These are phyloP conservation scores for Wickerhamomyces hampshirensis DNA, from an alignment of 805 yeast genomes.

Conservation along the genomic window DNA sequence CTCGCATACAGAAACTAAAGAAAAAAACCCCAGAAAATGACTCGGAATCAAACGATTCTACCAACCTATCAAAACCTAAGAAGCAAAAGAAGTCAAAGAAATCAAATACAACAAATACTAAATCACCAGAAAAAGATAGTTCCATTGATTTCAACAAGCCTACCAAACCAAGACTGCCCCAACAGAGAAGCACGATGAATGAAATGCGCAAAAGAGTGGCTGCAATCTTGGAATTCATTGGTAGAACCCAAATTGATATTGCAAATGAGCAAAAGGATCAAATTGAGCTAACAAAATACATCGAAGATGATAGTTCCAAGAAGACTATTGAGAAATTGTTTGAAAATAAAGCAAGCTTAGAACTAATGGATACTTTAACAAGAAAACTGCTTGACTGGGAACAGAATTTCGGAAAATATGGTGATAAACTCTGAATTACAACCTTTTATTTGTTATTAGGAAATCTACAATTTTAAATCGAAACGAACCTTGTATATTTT, in stretches of 20 bases:
- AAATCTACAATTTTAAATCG: too few relatives aligned
- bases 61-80: constrained; percentile 4
- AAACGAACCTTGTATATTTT: too few relatives aligned
- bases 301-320: constrained; percentile 36
- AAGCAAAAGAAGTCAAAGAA: constrained; percentile 13
- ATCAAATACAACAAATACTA: constrained; percentile 2
- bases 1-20: constrained; percentile 7
- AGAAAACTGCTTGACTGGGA: constrained; percentile 76
- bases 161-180: constrained; percentile 80
- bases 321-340: constrained; percentile 38
- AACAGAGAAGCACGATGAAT: constrained; percentile 62
- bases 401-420: constrained; percentile 44
- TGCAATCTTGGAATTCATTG: constrained; percentile 87
- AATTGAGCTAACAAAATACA: constrained; percentile 41
- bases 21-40: constrained; percentile 8
- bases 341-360: constrained; percentile 52
- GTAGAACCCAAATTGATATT: constrained; percentile 80
- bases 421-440: too few relatives aligned
- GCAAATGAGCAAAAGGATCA: constrained; percentile 67
- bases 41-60: constrained; percentile 18
- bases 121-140: constrained; percentile 17
- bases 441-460: too few relatives aligned
- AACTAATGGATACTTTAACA: constrained; percentile 68
- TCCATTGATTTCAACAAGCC: constrained; percentile 60
- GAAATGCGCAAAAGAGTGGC: constrained; percentile 88